Evolutionary conservation across 345 rosid genomes (phyloP).

Genomic region (Citrus trifoliata): DNA sequence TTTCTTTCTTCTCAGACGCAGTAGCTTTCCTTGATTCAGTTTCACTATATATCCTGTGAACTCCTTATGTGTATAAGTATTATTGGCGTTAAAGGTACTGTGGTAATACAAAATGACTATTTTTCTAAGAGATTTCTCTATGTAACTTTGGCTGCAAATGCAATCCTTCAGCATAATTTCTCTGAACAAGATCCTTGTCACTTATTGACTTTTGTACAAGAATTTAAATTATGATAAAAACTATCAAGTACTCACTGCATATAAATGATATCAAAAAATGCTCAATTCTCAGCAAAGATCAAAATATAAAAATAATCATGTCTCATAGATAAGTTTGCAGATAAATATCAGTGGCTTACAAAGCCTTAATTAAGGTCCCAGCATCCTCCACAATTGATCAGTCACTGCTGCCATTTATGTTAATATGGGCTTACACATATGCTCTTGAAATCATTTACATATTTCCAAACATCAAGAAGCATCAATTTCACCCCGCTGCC

Average conservation of each 20-base stretch:
- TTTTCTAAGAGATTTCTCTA: no score
- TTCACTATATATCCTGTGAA: no score
- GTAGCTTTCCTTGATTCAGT: no score
- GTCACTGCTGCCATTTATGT: conserved; percentile 18
- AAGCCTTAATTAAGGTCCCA: conserved; percentile 7
- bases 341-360: conserved; percentile 10
- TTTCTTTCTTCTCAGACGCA: no score
- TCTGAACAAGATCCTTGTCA: no score
- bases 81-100: no score
- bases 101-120: no score
- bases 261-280: no score
- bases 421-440: conserved; percentile 1
- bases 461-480: conserved; percentile 24
- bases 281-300: not conserved
- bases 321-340: conserved; percentile 3
- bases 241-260: not conserved
- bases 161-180: no score
- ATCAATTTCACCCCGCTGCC: not conserved
- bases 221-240: not conserved
- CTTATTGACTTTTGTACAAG: no score
- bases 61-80: no score
- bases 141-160: no score
- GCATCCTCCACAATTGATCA: not conserved
- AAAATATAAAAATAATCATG: not conserved
- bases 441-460: conserved; percentile 35